Evolutionary conservation across 345 rosid genomes (phyloP).

Genomic region (Euclidium syriacum): DNA sequence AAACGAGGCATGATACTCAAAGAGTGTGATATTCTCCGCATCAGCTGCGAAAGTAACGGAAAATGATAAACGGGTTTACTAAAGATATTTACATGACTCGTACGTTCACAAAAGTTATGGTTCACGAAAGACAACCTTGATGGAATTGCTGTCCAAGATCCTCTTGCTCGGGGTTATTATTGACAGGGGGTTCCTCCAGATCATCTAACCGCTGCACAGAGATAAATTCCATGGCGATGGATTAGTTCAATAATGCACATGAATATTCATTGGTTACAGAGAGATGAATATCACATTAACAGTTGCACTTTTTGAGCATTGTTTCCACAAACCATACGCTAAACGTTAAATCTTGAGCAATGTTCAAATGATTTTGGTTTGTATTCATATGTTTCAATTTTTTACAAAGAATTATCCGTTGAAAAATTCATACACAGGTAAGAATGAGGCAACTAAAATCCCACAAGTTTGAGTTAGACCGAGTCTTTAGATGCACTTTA

Average conservation of each 20-base stretch:
- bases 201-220: conserved; percentile 60
- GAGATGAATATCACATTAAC: conserved; percentile 1
- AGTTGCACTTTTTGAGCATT: background rate
- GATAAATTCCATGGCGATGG: background rate
- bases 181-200: conserved; percentile 41
- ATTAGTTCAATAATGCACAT: conserved; percentile 6
- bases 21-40: conserved; percentile 63
- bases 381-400: background rate
- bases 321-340: conserved; percentile 3
- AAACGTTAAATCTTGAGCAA: background rate
- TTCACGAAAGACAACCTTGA: conserved; percentile 55
- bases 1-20: conserved; percentile 50
- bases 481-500: conserved; percentile 27
- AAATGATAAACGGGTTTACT: conserved; percentile 6
- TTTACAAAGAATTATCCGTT: background rate
- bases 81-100: background rate
- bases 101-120: background rate
- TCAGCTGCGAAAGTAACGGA: conserved; percentile 46
- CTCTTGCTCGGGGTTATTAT: conserved; percentile 34
- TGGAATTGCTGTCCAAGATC: conserved; percentile 43
- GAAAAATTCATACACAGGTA: background rate
- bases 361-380: background rate
- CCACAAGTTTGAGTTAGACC: conserved; percentile 15
- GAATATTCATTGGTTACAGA: background rate
- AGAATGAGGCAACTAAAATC: background rate